These are phyloP conservation scores for Dictyostelium intermedium DNA, from an alignment of 78 protist genomes.

Conservation along the genomic window DNA sequence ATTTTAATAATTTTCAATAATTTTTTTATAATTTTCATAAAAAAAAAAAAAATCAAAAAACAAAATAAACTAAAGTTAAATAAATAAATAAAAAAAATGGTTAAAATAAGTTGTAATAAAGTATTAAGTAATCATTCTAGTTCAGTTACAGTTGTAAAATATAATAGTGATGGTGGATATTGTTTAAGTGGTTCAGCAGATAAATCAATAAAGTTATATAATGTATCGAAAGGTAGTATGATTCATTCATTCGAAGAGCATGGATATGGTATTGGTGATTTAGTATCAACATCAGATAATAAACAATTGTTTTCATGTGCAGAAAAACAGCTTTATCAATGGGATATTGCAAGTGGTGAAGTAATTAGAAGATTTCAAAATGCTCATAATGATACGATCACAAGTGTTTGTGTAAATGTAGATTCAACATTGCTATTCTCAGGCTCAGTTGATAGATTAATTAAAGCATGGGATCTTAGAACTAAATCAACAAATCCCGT, in stretches of 20 bases:
- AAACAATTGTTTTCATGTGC: slow-evolving; percentile 46
- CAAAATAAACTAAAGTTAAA: no score
- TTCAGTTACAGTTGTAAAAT: slow-evolving; percentile 42
- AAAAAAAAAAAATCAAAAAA: no score
- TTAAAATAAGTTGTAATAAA: not conserved
- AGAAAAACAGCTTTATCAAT: slow-evolving; percentile 71
- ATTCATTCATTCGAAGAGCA: slow-evolving; percentile 69
- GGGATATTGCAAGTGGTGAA: slow-evolving; percentile 77
- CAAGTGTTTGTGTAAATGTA: slow-evolving; percentile 41
- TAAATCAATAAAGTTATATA: slow-evolving; percentile 48
- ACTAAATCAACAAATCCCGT: slow-evolving; percentile 41
- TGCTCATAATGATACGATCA: slow-evolving; percentile 59
- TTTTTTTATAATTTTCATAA: no score
- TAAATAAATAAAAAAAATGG: not conserved
- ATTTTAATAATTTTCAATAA: no score
- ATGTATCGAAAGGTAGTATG: slow-evolving; percentile 23
- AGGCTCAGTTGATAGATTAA: slow-evolving; percentile 45
- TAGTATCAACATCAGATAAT: slow-evolving; percentile 22
- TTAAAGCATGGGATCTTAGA: slow-evolving; percentile 78
- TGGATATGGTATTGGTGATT: slow-evolving; percentile 54
- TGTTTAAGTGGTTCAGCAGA: slow-evolving; percentile 65
- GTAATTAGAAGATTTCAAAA: slow-evolving; percentile 47
- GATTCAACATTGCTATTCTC: slow-evolving; percentile 29
- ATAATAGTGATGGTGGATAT: slow-evolving; percentile 50
- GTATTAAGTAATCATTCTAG: slow-evolving; percentile 34